phyloP scores from a whole-genome alignment of 1,139 yeast genomes.

The Kodamaea derodonti region DNA sequence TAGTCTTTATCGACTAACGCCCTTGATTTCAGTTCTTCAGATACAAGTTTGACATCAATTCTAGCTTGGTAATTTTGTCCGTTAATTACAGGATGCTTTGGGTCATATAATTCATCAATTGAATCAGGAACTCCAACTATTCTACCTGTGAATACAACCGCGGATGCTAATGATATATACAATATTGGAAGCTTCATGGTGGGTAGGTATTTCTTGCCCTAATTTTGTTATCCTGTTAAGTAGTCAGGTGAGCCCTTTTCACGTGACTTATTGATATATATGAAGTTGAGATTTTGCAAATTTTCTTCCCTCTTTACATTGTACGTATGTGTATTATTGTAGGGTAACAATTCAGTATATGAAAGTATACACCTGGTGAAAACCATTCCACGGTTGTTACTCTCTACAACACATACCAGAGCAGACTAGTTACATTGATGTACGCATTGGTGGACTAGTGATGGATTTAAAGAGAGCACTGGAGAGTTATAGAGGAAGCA shows the following conservation, averaged over 20 bases:
- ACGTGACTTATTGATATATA: background rate
- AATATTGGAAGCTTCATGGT: background rate
- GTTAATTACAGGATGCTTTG: conserved; percentile 24
- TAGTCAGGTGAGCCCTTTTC: no score
- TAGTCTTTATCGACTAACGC: conserved; percentile 25
- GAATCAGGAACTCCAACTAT: conserved; percentile 24
- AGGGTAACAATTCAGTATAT: conserved; percentile 37
- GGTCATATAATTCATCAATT: conserved; percentile 20
- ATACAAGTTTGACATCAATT: conserved; percentile 27
- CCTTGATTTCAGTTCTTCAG: conserved; percentile 7
- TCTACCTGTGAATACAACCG: conserved; percentile 9
- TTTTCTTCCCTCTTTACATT: conserved; percentile 28
- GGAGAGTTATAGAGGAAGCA: conserved; percentile 9
- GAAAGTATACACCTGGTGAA: background rate
- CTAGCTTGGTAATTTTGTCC: conserved; percentile 36
- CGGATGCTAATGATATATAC: conserved; percentile 1
- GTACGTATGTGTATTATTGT: conserved; percentile 54
- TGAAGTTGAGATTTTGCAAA: background rate
- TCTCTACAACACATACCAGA: conserved; percentile 54
- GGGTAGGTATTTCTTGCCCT: no score
- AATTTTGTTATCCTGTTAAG: no score
- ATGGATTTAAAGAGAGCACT: conserved; percentile 41
- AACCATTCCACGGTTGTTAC: conserved; percentile 36
- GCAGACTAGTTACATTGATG: conserved; percentile 31
- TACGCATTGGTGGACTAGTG: conserved; percentile 29